These are phyloP conservation scores for Curvularia verruculosa DNA, from an alignment of 2,329 filamentous ascomycete genomes.

Conservation along the genomic window DNA sequence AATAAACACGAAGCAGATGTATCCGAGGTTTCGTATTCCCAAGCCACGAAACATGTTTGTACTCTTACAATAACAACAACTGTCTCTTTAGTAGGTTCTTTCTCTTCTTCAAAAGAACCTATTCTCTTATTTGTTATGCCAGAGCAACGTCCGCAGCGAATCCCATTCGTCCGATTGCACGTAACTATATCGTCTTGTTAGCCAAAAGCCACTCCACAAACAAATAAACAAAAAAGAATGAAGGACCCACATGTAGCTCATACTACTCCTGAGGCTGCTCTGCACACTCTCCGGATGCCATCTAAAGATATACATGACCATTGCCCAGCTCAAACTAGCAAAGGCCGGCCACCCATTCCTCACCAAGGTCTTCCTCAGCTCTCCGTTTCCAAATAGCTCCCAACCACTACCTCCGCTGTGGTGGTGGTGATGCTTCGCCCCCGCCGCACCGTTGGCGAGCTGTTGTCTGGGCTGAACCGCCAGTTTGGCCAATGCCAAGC, in stretches of 20 bases:
- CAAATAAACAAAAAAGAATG: background rate
- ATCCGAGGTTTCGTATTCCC: background rate
- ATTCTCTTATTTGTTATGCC: conserved; percentile 73
- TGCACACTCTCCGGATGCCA: conserved; percentile 92
- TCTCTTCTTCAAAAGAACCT: background rate
- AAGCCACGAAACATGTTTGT: background rate
- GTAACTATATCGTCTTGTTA: conserved; percentile 57
- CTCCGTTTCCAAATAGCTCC: conserved; percentile 48
- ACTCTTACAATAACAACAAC: background rate
- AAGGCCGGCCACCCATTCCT: conserved; percentile 89
- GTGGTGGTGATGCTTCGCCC: background rate
- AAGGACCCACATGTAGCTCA: conserved; percentile 87
- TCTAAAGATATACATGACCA: conserved; percentile 94
- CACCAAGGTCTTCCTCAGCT: conserved; percentile 48
- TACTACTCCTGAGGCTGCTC: conserved; percentile 88
- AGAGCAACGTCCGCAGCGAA: conserved; percentile 79
- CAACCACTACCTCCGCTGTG: conserved; percentile 44
- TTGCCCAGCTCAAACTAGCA: conserved; percentile 86
- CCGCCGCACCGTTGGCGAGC: conserved; percentile 40
- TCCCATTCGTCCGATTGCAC: conserved; percentile 89
- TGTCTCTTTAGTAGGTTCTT: background rate
- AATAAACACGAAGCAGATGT: background rate
- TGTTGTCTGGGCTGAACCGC: conserved; percentile 66
- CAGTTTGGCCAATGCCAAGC: conserved; percentile 81
- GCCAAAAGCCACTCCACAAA: conserved; percentile 1